phyloP scores from a whole-genome alignment of 2,329 filamentous ascomycete genomes.

The Sclerotiophoma versabilis region DNA sequence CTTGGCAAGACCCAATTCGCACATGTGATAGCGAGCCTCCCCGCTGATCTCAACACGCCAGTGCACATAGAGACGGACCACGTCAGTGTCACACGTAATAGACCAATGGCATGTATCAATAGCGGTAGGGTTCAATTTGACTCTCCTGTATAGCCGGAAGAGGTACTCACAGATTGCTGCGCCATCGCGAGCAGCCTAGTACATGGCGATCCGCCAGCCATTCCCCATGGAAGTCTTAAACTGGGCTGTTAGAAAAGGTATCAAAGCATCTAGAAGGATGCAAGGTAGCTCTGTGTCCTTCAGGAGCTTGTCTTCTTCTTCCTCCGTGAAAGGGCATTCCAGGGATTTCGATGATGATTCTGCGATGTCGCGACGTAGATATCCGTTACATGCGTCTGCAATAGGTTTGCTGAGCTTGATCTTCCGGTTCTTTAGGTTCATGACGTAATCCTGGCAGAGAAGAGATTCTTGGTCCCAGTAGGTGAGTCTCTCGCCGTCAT shows the following conservation, averaged over 20 bases:
- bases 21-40: neutral
- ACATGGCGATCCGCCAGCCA: neutral
- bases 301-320: neutral
- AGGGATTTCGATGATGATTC: neutral
- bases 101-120: neutral
- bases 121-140: neutral
- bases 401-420: neutral
- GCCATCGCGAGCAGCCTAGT: neutral
- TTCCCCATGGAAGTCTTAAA: neutral
- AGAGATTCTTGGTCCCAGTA: neutral
- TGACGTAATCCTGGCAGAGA: neutral
- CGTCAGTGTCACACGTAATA: neutral
- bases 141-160: neutral
- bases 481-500: neutral
- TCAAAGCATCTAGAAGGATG: neutral
- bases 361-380: neutral
- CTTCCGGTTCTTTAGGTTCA: neutral
- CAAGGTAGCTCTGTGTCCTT: neutral
- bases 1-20: too few species aligned
- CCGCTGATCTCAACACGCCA: neutral
- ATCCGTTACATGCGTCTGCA: neutral
- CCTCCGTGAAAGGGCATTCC: neutral
- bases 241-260: neutral
- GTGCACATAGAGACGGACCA: neutral
- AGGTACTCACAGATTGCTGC: neutral